These are phyloP conservation scores for Astrothelium subdiscretum DNA, from an alignment of 495 filamentous ascomycete species.

Conservation along the genomic window DNA sequence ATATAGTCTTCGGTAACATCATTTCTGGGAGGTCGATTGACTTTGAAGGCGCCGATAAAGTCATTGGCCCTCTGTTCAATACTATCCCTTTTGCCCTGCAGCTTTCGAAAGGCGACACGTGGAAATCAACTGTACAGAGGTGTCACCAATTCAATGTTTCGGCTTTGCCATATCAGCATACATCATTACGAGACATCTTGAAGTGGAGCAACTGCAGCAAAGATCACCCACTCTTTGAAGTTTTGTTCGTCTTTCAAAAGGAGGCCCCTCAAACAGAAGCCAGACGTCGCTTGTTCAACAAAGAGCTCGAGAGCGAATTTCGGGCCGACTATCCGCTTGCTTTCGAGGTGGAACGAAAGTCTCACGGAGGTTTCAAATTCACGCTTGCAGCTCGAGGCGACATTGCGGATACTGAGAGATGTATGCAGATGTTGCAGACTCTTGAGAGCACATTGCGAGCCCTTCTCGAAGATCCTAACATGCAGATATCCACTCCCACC, in stretches of 20 bases:
- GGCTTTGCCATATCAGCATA: constrained; percentile 55
- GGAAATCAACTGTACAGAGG: constrained; percentile 37
- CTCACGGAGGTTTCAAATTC: constrained; percentile 34
- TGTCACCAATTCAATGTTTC: constrained; percentile 53
- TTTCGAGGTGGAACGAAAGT: constrained; percentile 51
- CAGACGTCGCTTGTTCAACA: constrained; percentile 39
- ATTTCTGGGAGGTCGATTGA: constrained; percentile 60
- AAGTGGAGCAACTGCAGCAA: constrained; percentile 50
- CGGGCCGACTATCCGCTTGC: constrained; percentile 61
- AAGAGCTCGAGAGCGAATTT: constrained; percentile 33
- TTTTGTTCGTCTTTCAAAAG: constrained; percentile 75
- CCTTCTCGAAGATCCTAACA: constrained; percentile 11
- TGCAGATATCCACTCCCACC: constrained; percentile 3
- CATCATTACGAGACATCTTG: constrained; percentile 57
- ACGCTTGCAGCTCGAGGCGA: constrained; percentile 42
- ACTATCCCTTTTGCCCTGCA: constrained; percentile 60
- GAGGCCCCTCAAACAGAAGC: constrained; percentile 16
- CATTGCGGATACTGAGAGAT: constrained; percentile 22
- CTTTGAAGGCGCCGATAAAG: constrained; percentile 49
- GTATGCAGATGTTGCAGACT: constrained; percentile 30
- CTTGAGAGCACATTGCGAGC: constrained; percentile 26
- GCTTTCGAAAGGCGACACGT: constrained; percentile 35
- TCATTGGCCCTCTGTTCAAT: constrained; percentile 84
- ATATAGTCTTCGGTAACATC: constrained; percentile 49
- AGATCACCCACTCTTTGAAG: constrained; percentile 60